Evolutionary conservation across 192 early-diverging fungal genomes (phyloP).

Genomic region (Allomyces arbusculus): DNA sequence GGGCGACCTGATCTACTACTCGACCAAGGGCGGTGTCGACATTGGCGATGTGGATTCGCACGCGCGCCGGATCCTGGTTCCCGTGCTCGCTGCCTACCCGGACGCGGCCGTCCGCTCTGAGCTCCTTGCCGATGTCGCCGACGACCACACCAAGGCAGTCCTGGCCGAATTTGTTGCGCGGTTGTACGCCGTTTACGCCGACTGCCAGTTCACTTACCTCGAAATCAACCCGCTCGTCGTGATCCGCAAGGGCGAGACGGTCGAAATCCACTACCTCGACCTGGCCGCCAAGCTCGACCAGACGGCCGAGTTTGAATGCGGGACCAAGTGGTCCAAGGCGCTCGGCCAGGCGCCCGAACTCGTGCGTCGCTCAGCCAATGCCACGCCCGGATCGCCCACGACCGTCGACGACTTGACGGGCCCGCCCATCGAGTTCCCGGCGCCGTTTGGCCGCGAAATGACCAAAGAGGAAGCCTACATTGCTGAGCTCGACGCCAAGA

Average conservation of each 20-base stretch:
- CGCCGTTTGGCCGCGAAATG: constrained; percentile 90
- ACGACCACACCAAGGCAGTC: constrained; percentile 35
- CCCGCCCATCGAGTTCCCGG: constrained; percentile 87
- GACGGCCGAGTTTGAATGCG: constrained; percentile 88
- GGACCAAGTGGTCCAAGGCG: constrained; percentile 88
- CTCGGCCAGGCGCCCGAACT: constrained; percentile 34
- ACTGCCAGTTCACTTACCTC: constrained; percentile 95
- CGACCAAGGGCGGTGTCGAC: constrained; percentile 96
- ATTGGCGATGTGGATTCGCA: constrained; percentile 97
- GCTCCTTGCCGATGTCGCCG: constrained; percentile 48
- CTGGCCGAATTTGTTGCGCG: constrained; percentile 80
- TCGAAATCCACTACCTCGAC: constrained; percentile 70
- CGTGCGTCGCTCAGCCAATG: constrained; percentile 15
- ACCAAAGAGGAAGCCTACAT: constrained; percentile 96
- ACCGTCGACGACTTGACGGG: constrained; percentile 31
- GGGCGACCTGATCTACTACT: constrained; percentile 90
- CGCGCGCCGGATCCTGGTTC: constrained; percentile 65
- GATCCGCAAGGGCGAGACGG: constrained; percentile 35
- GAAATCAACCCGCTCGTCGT: constrained; percentile 99
- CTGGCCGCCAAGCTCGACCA: constrained; percentile 97
- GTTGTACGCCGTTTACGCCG: constrained; percentile 85
- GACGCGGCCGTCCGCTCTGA: constrained; percentile 36
- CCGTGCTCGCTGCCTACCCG: constrained; percentile 59
- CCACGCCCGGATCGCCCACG: constrained; percentile 1
- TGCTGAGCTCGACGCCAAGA: constrained; percentile 92